These are phyloP conservation scores for Aspergillus uvarum DNA, from an alignment of 2,329 filamentous ascomycete species.

Conservation along the genomic window DNA sequence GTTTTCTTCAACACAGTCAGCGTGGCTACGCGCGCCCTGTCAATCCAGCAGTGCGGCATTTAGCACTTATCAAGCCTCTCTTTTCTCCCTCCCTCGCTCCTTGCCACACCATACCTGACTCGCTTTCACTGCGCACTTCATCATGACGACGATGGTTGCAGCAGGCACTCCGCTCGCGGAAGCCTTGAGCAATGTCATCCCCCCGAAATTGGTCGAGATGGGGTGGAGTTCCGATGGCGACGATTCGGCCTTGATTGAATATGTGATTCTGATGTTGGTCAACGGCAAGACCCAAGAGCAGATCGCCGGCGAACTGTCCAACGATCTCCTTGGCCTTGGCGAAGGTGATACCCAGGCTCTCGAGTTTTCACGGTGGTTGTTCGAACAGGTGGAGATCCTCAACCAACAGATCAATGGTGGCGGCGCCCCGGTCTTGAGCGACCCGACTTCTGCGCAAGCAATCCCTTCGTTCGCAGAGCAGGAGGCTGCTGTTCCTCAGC, in stretches of 20 bases:
- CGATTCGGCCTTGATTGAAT: constrained; percentile 85
- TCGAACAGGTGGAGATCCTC: constrained; percentile 73
- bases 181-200: constrained; percentile 77
- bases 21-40: not conserved
- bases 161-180: constrained; percentile 80
- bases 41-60: not conserved
- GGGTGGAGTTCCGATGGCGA: constrained; percentile 84
- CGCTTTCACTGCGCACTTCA: constrained; percentile 13
- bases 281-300: constrained; percentile 92
- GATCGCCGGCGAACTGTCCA: constrained; percentile 82
- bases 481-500: constrained; percentile 31
- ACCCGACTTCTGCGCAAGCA: constrained; percentile 24
- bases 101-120: not conserved
- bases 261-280: constrained; percentile 94
- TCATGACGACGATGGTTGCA: constrained; percentile 75
- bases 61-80: not conserved
- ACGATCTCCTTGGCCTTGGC: constrained; percentile 77
- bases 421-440: constrained; percentile 30
- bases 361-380: constrained; percentile 91
- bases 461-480: constrained; percentile 37
- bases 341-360: constrained; percentile 79
- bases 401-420: constrained; percentile 62
- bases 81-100: constrained; percentile 6
- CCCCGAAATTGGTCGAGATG: constrained; percentile 87
- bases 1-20: not conserved